phyloP scores from a whole-genome alignment of 139 green algal species.

The Auxenochlorella protothecoides region DNA sequence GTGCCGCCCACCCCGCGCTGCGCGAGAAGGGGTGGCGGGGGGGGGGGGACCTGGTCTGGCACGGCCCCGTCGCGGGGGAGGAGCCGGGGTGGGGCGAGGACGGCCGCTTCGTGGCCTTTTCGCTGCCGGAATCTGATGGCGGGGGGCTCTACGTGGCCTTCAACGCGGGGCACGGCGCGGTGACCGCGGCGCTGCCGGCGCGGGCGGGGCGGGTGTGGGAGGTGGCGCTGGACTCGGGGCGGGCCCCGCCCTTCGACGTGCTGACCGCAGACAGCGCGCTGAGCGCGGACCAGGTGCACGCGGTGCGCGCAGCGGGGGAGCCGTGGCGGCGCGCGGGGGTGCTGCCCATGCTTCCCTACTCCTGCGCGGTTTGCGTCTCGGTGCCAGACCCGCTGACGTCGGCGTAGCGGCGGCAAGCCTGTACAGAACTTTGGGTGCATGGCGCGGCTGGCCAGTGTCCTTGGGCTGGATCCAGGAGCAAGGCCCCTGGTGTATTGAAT shows the following conservation, averaged over 20 bases:
- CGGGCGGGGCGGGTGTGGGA: constrained; percentile 52
- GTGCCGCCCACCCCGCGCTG: constrained; percentile 41
- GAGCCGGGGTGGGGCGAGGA: constrained; percentile 84
- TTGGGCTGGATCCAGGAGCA: no score
- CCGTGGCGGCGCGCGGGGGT: constrained; percentile 58
- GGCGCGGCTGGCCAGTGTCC: no score
- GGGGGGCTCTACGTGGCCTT: constrained; percentile 62
- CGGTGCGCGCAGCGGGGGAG: constrained; percentile 14
- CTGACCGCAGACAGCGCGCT: constrained; percentile 54
- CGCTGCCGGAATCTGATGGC: constrained; percentile 26
- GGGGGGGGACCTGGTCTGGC: constrained; percentile 73
- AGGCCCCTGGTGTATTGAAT: no score
- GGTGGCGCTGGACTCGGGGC: constrained; percentile 57
- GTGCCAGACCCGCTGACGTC: no score
- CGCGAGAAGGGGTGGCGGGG: constrained; percentile 41
- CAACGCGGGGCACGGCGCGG: constrained; percentile 37
- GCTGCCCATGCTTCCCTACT: constrained; percentile 73
- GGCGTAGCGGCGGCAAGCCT: no score
- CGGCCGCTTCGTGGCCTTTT: constrained; percentile 75
- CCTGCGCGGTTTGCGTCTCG: constrained; percentile 58
- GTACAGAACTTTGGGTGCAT: no score
- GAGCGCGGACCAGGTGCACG: constrained; percentile 18
- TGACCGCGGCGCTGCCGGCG: constrained; percentile 43
- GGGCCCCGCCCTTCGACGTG: constrained; percentile 65
- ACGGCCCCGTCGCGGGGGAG: constrained; percentile 44